These are phyloP conservation scores for Inonotus obliquus DNA, from an alignment of 1,284 basidiomycete genomes.

Conservation along the genomic window DNA sequence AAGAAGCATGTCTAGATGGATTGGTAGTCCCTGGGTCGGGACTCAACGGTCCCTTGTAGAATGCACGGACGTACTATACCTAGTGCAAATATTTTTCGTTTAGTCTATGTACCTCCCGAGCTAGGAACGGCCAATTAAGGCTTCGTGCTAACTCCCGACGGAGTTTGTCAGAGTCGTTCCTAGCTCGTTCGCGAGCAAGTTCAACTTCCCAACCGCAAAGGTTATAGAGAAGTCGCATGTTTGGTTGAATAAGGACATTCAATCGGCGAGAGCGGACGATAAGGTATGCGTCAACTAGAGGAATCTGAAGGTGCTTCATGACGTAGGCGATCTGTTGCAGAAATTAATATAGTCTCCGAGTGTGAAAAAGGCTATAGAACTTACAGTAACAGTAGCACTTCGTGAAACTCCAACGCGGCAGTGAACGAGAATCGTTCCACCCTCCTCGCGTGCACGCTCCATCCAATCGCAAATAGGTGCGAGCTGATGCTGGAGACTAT, in stretches of 20 bases:
- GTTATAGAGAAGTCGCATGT: slow-evolving; percentile 90
- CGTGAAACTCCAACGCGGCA: slow-evolving; percentile 94
- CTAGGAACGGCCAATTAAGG: slow-evolving; percentile 74
- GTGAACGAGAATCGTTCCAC: slow-evolving; percentile 92
- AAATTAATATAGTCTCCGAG: neutral
- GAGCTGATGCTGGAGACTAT: slow-evolving; percentile 86
- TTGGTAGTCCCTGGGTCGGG: neutral
- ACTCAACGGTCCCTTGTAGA: neutral
- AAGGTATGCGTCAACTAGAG: slow-evolving; percentile 90
- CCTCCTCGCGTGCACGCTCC: slow-evolving; percentile 74
- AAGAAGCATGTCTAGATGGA: neutral
- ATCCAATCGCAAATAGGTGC: slow-evolving; percentile 91
- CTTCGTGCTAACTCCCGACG: slow-evolving; percentile 54
- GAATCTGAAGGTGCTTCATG: slow-evolving; percentile 88
- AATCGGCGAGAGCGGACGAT: slow-evolving; percentile 80
- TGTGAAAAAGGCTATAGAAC: slow-evolving; percentile 28
- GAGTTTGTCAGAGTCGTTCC: slow-evolving; percentile 42
- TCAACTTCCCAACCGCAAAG: slow-evolving; percentile 90
- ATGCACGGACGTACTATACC: slow-evolving; percentile 15
- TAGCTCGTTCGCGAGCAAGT: slow-evolving; percentile 65
- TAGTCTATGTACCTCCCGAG: slow-evolving; percentile 71
- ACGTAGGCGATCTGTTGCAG: slow-evolving; percentile 79
- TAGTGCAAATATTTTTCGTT: slow-evolving; percentile 75
- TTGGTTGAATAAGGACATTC: slow-evolving; percentile 89
- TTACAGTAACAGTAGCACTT: slow-evolving; percentile 85